Base-by-base conservation (phyloP, 345 rosid genomes). In the Eucalyptus regnans region DNA sequence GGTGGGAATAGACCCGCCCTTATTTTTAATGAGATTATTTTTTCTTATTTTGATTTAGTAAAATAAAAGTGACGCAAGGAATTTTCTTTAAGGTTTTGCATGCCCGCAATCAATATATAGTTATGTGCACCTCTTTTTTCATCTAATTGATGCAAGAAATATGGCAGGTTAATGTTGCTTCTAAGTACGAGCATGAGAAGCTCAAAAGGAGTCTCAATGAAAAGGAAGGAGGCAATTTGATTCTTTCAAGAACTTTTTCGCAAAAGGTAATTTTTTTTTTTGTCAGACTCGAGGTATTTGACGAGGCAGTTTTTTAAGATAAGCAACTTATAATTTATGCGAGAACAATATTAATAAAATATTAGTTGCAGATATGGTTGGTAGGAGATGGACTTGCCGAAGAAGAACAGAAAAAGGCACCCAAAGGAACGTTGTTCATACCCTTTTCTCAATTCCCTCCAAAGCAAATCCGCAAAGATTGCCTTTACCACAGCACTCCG, bases 401-500 rank as follows among this genome's bases (percentile, higher is more conserved):
- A 46, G 91, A 91, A 85, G 96, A 94, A 81, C 97, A 94, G 60
- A 88, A 50, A 9, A 92, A 88, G 89, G 97, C 96, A 54, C 41
- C 90, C 31, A 88, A 92, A 88, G 95, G 95, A 87, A 91, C 97
- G 23, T n/a, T 92, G 50, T 95, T 94, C 91, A 91, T 94, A 60
- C 94, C 96, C 5, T 90, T 90, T 41, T 88, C 94, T 22, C 94
- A 93, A 80, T 92, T 95, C 86, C 97, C 97, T 20, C 93, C 93
- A 79, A 92, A 91, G 80, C 88, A 90, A 88, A 16, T 90, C 13
- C 95, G 95, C 20, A 89, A 87, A 85, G 96, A 94, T 87, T 94
- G 98, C 90, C 88, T 92, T 88, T 96, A 96, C 91, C 92, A 93
- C 56, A 91, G 88, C 33, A 94, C 95, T 33, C 96, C 98, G 0